Base-by-base conservation (phyloP, 768 basidiomycete species). In the Mycena rosella region DNA sequence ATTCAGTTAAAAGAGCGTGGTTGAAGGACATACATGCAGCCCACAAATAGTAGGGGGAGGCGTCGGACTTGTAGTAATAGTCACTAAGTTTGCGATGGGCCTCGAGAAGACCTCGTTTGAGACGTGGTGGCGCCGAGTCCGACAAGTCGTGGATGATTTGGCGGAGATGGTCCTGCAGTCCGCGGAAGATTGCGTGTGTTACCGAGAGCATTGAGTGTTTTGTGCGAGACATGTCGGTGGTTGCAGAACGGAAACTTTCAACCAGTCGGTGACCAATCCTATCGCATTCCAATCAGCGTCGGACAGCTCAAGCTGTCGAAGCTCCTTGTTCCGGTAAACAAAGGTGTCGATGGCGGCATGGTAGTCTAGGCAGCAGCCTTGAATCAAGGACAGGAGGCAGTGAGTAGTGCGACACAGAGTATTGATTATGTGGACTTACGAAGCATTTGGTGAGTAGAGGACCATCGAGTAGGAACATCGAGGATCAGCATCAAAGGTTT, bases 181-280 rank as follows among this genome's bases (percentile, higher is more conserved):
- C 65, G 7, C 44, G 65, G 58, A 66, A 66, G 8, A 66, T 40
- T 5, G 58, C 59, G 40, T 45, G 57, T 9, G 65, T 66, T 15
- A 22, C n/a, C 27, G 65, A 66, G 9, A 66, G 47, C 65, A 66
- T 66, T 18, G 65, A 57, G 5, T 59, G 42, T 40, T 67, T 67
- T n/a, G 72, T 74, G 27, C 67, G 58, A 8, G 72, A 74, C 72
- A 74, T 72, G 2, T 69, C 40, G 11, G 53, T 58, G 27, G 73
- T 74, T 4, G 71, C 73, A 38, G 34, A 24, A n/a, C 45, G 51
- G 40, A 67, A 11, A 55, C 26, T 27, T 63, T 36, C 24, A 67
- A 48, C 66, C 66, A 67, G 15, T 30, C 24, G n/a, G 47, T 20
- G 27, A 67, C 60, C 15, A 42, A 8, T 29, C 15, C 27, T 7